Evolutionary conservation across 108 stramenopile species (phyloP), one percentile per base, ranked within the genome.

Genomic region (Skeletonema tropicum): DNA sequence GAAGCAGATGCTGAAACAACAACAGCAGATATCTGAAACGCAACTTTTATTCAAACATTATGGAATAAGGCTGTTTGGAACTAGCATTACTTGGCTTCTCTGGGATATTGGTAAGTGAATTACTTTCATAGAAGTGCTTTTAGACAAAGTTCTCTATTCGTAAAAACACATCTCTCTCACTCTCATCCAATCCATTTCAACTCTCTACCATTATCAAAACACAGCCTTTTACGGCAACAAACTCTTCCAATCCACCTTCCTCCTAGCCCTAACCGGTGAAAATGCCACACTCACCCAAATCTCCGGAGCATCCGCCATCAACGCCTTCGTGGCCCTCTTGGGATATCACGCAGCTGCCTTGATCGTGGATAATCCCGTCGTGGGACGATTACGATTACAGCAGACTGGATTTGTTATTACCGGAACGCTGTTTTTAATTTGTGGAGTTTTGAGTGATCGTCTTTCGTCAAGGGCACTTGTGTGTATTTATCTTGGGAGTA

Each of bases 221-320:
- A n/a, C 42, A 55, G 52, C 89, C 33, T 93, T 89, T 77, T 93
- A 93, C 68, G 92, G 92, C 8, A 93, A 93, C 67, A 93, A 93
- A 59, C 73, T 93, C 1, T 93, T 93, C 64, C 92, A 93, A 66
- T 74, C 77, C 0, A 68, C 78, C 3, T 88, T 93, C 62, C 60
- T 93, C 13, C 29, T 89, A 60, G 88, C 86, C 6, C 31, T 93
- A 38, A 74, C 82, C 13, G 92, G 89, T 4, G 77, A 88, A 21
- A 45, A 81, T 30, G 71, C 80, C 7, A 70, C 85, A 21, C 65
- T 90, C 63, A 14, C 84, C 0, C 67, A 86, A 64, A 75, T 92
- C 55, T 62, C 87, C 8, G 23, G 35, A 30, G 85, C 88, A 7
- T 81, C 92, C 17, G 66, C 77, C 2, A 62, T 93, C 15, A 93